Base-by-base conservation (phyloP, 129 eudicot genomes). In the Mikania micrantha region DNA sequence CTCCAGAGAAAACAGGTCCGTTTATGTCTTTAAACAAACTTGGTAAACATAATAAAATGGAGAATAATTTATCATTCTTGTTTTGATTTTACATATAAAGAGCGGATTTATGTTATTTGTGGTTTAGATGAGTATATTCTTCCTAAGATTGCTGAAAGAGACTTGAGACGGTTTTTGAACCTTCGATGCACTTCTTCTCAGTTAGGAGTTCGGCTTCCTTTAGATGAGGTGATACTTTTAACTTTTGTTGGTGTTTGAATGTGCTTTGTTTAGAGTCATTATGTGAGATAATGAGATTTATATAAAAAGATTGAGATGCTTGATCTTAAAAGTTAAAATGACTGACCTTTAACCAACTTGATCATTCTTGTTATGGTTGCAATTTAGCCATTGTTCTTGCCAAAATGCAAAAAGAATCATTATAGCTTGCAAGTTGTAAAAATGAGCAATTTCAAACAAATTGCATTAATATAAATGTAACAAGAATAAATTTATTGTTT, bases 111-210 rank as follows among this genome's bases (percentile, higher is more conserved):
- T 31, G 65, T 53, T 15, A 41, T 54, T 57, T 66, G 69, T 77
- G 67, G 57, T 45, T 67, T 74, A 92, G 98, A 88, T 74, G 96
- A 93, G 82, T 93, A 88, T 69, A 88, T 93, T 54, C 92, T 93
- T 76, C 98, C 98, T 11, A 88, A 86, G 85, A 80, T 93, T 70
- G 98, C 95, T 25, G 98, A 93, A 79, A 93, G 98, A 81, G 88
- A 88, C 34, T 76, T 93, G 79, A 75, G 98, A 67, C 78, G 90
- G 53, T 93, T 83, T 66, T 86, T 90, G 58, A 84, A 84, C 53
- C 74, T 92, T 54, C 95, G 91, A 54, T 62, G 63, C 24, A 62
- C 80, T 73, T 88, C 96, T 45, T 84, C 95, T 34, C 58, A 73
- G n/a, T 69, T 86, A 7, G 96, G 91, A 77, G 81, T 82, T 71